phyloP scores from a whole-genome alignment of 495 filamentous ascomycete species.

The Aspergillus biplanus region DNA sequence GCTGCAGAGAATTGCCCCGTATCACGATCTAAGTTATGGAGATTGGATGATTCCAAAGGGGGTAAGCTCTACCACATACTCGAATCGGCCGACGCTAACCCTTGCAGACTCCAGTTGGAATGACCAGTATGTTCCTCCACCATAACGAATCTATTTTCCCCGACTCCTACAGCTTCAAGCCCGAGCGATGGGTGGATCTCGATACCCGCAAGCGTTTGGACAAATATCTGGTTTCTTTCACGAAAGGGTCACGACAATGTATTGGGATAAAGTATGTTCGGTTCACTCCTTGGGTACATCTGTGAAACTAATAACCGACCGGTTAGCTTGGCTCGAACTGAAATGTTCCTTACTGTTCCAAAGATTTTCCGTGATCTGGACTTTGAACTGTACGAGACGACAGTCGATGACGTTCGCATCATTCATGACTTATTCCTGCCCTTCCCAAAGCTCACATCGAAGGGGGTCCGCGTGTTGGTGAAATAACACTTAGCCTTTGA shows the following conservation, averaged over 20 bases:
- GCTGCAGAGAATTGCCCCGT: conserved; percentile 38
- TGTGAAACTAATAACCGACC: not conserved
- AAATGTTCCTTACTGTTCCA: conserved; percentile 10
- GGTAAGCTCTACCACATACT: conserved; percentile 16
- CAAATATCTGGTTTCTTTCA: conserved; percentile 52
- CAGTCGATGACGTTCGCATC: conserved; percentile 4
- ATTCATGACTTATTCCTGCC: conserved; percentile 14
- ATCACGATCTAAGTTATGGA: conserved; percentile 38
- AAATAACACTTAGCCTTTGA: not conserved
- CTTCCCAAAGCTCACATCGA: conserved; percentile 4
- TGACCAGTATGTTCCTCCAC: conserved; percentile 46
- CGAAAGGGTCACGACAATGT: conserved; percentile 51
- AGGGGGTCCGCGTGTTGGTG: conserved; percentile 8
- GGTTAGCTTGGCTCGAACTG: conserved; percentile 12
- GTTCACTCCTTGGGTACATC: not conserved
- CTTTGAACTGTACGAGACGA: conserved; percentile 12
- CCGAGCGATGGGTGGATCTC: conserved; percentile 47
- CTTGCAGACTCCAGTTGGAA: conserved; percentile 43
- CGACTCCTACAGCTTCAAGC: conserved; percentile 41
- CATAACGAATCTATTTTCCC: conserved; percentile 46
- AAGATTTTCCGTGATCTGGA: conserved; percentile 12
- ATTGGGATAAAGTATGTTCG: conserved; percentile 51
- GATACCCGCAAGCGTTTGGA: conserved; percentile 39
- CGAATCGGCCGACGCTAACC: not conserved
- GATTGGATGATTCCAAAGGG: conserved; percentile 53